A percentile compares a stretch with the other conserved stretches of the same genome.
Conservation (phyloP, 495 filamentous ascomycete species). For the Tirmania nivea region DNA sequence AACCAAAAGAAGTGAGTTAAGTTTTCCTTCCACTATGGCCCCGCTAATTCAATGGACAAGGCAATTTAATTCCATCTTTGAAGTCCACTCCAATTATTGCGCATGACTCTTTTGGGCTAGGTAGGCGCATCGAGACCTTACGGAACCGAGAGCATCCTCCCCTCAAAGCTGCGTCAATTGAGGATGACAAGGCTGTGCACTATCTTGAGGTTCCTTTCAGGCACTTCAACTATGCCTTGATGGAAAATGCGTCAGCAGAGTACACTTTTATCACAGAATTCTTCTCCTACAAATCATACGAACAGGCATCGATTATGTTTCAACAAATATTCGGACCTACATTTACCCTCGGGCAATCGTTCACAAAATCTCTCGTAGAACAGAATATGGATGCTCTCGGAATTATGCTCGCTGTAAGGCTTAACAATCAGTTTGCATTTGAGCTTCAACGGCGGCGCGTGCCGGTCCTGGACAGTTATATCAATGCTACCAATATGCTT, state of each 20-base stretch:
- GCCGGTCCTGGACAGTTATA: constrained; percentile 70
- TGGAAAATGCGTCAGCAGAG: constrained; percentile 87
- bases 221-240: constrained; percentile 78
- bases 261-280: constrained; percentile 84
- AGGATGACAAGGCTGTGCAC: constrained; percentile 66
- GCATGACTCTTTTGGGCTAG: constrained; percentile 73
- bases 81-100: constrained; percentile 30
- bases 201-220: constrained; percentile 78
- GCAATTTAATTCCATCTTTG: constrained; percentile 18
- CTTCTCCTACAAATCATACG: constrained; percentile 44
- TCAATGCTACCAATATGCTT: constrained; percentile 86
- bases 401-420: constrained; percentile 66
- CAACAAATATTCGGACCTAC: constrained; percentile 64
- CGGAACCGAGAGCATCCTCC: constrained; percentile 44
- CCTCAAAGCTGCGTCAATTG: constrained; percentile 51
- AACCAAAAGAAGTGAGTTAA: constrained; percentile 32
- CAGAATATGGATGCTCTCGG: constrained; percentile 66
- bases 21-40: no score
- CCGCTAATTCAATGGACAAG: not conserved
- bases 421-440: constrained; percentile 85
- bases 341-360: constrained; percentile 50
- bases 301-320: constrained; percentile 41
- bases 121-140: constrained; percentile 61
- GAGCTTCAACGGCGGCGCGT: constrained; percentile 79
- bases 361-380: constrained; percentile 57